Base-by-base conservation (phyloP, 2,329 filamentous ascomycete species). In the Hypocrella siamensis region DNA sequence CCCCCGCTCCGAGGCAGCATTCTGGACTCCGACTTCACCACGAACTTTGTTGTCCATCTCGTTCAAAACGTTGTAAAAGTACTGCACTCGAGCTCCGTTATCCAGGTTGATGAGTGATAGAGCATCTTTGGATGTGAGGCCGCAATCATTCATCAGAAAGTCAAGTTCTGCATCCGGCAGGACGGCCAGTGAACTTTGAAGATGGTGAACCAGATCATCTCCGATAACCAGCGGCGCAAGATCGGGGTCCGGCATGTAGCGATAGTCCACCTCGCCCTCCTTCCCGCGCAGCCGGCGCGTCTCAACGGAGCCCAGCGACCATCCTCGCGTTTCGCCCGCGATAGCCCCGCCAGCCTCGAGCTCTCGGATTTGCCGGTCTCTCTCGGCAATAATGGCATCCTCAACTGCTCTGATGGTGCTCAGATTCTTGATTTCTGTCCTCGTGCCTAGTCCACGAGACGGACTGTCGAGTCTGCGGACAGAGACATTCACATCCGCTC, bases 191-290 rank as follows among this genome's bases (percentile, higher is more conserved):
- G 66, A 78, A 1, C 54, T 42, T 15, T 54, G 57, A 11, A 96
- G 61, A 39, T 76, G 63, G 5, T 63, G 47, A 4, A 94, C 60
- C 1, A 96, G 62, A 35, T 81, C 75, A 2, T 65, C 48, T 6
- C 75, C 75, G 37, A 98, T 79, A 3, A 85, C 50, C 2, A 98
- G 63, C 2, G 90, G 84, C 0, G 72, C 68, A 11, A 98, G 65
- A 49, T 98, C 90, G 5, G 90, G 83, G 51, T 98, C 90, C 0
- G 90, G 88, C 88, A 98, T 96, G 50, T 98, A 98, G 26, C 90
- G 70, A 54, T 98, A 98, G 53, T 98, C 90, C 5, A 96, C 85
- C 48, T 93, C 88, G 30, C 90, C 90, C 53, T 96, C 90, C 53
- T 98, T 98, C 17, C 84, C 84, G 45, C 90, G 71, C 27, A 98